A percentile compares a stretch with the other conserved stretches of the same genome.
phyloP scores from a whole-genome alignment of 352 stramenopile species.

The Globisporangium carolinianum region DNA sequence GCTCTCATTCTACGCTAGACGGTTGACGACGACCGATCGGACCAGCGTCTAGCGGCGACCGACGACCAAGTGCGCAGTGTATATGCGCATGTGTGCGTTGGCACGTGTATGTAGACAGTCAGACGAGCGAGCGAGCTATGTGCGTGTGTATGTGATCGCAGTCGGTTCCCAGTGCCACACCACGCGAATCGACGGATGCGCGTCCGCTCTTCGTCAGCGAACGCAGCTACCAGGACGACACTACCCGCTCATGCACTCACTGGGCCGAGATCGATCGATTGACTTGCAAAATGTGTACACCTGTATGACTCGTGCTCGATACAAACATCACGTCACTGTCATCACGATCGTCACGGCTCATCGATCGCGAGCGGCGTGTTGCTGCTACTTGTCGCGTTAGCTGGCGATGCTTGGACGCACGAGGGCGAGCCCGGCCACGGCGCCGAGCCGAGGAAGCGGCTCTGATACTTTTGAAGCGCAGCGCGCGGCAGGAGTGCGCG shows the following conservation, averaged over 20 bases:
- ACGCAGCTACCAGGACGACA: not conserved
- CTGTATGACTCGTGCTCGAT: no score
- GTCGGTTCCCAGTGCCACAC: not conserved
- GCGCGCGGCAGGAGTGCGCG: constrained; percentile 56
- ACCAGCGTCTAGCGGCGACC: constrained; percentile 5
- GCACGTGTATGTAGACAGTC: no score
- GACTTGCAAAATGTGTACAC: no score
- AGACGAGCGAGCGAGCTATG: no score
- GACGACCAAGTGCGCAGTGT: constrained; percentile 3
- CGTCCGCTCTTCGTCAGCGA: not conserved
- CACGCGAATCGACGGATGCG: not conserved
- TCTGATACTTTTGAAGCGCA: constrained; percentile 60
- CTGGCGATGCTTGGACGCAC: not conserved
- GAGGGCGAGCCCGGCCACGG: constrained; percentile 58
- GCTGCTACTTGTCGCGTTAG: no score
- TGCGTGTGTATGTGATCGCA: no score
- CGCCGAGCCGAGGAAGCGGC: constrained; percentile 47
- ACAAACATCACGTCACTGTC: no score
- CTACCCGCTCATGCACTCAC: no score
- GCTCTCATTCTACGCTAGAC: not conserved
- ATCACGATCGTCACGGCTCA: no score
- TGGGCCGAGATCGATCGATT: no score
- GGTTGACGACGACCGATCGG: not conserved
- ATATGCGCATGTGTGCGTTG: no score
- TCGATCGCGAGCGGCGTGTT: no score